Percentiles rank a stretch among this genome's conserved stretches.
These are phyloP conservation scores for Hamamelis virginiana DNA, from an alignment of 164 flowering plant genomes.

Conservation along the genomic window DNA sequence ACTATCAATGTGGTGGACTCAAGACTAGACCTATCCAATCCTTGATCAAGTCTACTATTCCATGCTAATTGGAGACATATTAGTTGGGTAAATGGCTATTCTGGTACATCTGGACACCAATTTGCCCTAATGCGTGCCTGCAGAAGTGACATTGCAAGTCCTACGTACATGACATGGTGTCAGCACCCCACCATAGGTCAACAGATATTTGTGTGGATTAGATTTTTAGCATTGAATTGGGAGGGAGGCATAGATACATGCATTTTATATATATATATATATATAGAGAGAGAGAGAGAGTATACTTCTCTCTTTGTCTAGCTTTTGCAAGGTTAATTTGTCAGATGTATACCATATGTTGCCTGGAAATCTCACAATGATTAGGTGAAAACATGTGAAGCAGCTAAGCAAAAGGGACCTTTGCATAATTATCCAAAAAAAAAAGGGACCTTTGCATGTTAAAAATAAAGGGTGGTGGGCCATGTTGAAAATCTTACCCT, in stretches of 20 bases:
- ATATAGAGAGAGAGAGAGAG: background rate
- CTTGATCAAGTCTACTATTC: no score
- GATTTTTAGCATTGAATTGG: no score
- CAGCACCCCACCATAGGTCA: background rate
- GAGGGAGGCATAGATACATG: no score
- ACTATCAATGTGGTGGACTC: no score
- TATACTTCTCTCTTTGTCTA: background rate
- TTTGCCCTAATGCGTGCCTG: no score
- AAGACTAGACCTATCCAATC: no score
- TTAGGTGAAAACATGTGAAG: conserved; percentile 42
- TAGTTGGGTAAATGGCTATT: no score
- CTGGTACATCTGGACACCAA: no score
- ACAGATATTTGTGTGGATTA: no score
- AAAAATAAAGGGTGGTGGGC: background rate
- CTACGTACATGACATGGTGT: background rate
- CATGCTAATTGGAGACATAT: no score
- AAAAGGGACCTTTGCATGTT: conserved; percentile 9
- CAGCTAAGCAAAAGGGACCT: conserved; percentile 20
- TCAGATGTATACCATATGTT: conserved; percentile 20
- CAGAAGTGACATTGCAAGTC: background rate
- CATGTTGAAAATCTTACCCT: background rate
- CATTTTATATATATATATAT: no score
- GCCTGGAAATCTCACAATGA: conserved; percentile 40
- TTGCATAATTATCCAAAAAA: no score
- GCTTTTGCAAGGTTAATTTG: conserved; percentile 9